Base-by-base conservation (phyloP, 73 alveolate species). In the Symbiodinium pilosum region DNA sequence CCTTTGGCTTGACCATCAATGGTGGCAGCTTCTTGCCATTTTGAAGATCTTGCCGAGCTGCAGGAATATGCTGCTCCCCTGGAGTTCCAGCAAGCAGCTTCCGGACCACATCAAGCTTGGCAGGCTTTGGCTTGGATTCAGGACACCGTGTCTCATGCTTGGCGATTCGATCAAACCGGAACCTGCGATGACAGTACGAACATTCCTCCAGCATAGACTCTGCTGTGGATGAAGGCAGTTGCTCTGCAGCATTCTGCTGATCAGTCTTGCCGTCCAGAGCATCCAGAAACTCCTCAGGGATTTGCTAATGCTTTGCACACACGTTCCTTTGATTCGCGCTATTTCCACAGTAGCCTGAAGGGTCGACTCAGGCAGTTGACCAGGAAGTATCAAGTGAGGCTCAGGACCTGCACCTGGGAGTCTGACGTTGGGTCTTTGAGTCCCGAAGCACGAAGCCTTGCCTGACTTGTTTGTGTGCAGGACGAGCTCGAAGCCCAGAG, bases 111-210 rank as follows among this genome's bases (percentile, higher is more conserved):
- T 88, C 95, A 4, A 88, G 47, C 71, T 88, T 88, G 51, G 95
- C 87, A 11, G 95, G 94, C 94, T 87, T 87, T 8, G 87, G 69
- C 86, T 88, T 88, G 44, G 95, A 88, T 30, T 88, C 95, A 8
- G 95, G 95, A 43, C 89, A 92, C 30, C 98, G 75, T 14, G 98
- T 92, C 73, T 92, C 98, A 43, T 92, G 98, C 91, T 92, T 92
- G 39, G 98, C 98, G 28, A 92, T 92, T 34, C 98, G 89, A 26
- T 92, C 98, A 20, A 92, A 92, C 24, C 98, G 98, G 40, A 92
- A 92, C 43, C 47, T 69, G 38, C 98, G 59, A 18, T 92, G 86
- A 36, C 98, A 92, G 39, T 71, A 71, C 7, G 20, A n/a, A 34
- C 98, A 92, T 44, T 92, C 98, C 52, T 73, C 91, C 54, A 92